These are phyloP conservation scores for Myxozyma geophila DNA, from an alignment of 805 yeast genomes.

Conservation along the genomic window DNA sequence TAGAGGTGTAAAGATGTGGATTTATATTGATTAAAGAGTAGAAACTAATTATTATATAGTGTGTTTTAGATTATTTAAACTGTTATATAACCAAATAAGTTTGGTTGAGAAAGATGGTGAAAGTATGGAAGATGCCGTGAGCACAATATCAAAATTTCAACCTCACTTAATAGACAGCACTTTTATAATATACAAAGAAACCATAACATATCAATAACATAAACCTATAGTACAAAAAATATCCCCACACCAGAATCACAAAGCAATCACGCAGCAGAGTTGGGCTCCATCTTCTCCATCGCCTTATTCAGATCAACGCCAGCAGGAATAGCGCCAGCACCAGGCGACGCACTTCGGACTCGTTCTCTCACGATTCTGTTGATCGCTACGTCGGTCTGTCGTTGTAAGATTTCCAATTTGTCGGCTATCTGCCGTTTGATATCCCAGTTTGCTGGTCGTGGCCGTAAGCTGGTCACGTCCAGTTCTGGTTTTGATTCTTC, in stretches of 20 bases:
- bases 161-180: too few species aligned
- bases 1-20: not conserved
- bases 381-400: constrained; percentile 52
- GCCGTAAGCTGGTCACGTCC: constrained; percentile 39
- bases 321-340: constrained; percentile 19
- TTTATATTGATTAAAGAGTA: too few species aligned
- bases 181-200: not conserved
- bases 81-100: too few species aligned
- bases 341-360: constrained; percentile 18
- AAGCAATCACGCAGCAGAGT: not conserved
- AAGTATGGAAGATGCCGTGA: not conserved
- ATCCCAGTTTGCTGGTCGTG: constrained; percentile 46
- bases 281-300: constrained; percentile 17
- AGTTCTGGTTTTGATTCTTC: constrained; percentile 37
- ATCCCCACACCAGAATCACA: not conserved
- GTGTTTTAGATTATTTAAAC: too few species aligned
- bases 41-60: too few species aligned
- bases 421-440: constrained; percentile 49
- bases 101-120: not conserved
- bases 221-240: not conserved
- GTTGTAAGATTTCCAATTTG: constrained; percentile 48
- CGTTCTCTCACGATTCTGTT: constrained; percentile 49
- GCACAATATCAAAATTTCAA: too few species aligned
- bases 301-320: constrained; percentile 32
- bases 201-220: not conserved